Conservation (phyloP, 768 basidiomycete genomes). For the Chalciporus piperatus region DNA sequence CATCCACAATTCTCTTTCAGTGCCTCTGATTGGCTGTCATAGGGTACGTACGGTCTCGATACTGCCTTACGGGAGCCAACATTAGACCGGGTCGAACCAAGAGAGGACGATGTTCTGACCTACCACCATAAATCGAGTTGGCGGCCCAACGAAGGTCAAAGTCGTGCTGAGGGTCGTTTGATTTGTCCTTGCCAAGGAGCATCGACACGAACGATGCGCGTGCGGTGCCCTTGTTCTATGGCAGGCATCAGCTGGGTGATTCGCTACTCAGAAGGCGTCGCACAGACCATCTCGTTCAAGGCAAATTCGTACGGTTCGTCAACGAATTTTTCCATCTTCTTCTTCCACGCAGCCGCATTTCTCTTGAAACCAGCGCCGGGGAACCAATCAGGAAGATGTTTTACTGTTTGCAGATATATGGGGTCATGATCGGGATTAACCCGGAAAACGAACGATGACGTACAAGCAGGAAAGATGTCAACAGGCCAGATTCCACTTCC, state of each 20-base stretch:
- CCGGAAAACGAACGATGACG: slow-evolving; percentile 6
- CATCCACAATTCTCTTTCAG: slow-evolving; percentile 13
- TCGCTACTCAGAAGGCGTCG: slow-evolving; percentile 37
- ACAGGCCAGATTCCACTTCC: slow-evolving; percentile 44
- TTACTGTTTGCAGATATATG: slow-evolving; percentile 32
- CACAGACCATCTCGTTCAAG: slow-evolving; percentile 51
- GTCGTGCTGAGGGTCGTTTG: slow-evolving; percentile 39
- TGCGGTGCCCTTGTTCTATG: slow-evolving; percentile 36
- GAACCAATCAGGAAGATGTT: slow-evolving; percentile 59
- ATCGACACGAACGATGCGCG: slow-evolving; percentile 44
- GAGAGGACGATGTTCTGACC: slow-evolving; percentile 7
- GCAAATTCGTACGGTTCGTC: slow-evolving; percentile 61
- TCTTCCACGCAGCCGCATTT: slow-evolving; percentile 61
- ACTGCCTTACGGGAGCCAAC: slow-evolving; percentile 36
- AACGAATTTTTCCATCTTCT: slow-evolving; percentile 60
- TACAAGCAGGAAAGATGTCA: slow-evolving; percentile 37
- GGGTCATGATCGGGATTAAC: neutral
- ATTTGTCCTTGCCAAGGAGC: slow-evolving; percentile 35
- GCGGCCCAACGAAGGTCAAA: slow-evolving; percentile 78
- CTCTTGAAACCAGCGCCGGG: slow-evolving; percentile 67
- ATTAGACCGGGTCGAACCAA: neutral
- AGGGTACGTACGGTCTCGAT: slow-evolving; percentile 52
- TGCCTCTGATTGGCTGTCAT: neutral
- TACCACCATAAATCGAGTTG: slow-evolving; percentile 72
- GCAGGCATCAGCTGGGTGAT: slow-evolving; percentile 1